Conservation (phyloP, 2,329 filamentous ascomycete genomes). For the Colletotrichum zoysiae region DNA sequence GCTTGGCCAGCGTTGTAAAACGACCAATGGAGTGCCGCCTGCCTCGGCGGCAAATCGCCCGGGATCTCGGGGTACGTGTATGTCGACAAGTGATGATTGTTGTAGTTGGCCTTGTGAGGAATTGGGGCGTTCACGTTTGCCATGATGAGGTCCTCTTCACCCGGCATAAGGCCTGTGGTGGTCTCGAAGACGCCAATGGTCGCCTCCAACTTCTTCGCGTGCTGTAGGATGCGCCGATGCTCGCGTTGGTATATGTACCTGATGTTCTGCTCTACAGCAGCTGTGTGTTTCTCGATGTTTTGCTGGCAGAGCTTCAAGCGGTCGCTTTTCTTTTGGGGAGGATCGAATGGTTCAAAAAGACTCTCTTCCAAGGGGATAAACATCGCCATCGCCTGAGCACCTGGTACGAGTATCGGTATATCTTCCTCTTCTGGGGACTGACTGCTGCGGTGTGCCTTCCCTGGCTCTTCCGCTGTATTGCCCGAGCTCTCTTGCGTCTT, state of each 20-base stretch:
- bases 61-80: conserved; percentile 20
- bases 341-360: conserved; percentile 46
- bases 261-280: conserved; percentile 50
- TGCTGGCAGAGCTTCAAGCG: conserved; percentile 48
- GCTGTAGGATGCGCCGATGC: conserved; percentile 47
- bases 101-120: conserved; percentile 26
- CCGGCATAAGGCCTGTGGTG: conserved; percentile 4
- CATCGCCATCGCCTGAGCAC: conserved; percentile 42
- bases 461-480: background rate
- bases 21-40: conserved; percentile 39
- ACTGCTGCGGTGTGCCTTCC: background rate
- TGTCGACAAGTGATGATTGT: conserved; percentile 16
- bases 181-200: conserved; percentile 14
- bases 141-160: conserved; percentile 22
- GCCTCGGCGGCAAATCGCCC: conserved; percentile 12
- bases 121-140: conserved; percentile 19
- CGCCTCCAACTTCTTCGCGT: conserved; percentile 41
- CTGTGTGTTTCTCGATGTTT: conserved; percentile 49
- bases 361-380: conserved; percentile 52
- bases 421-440: conserved; percentile 20
- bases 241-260: conserved; percentile 52
- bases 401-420: conserved; percentile 46
- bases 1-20: conserved; percentile 43
- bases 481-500: conserved; percentile 4
- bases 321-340: conserved; percentile 47